Evolutionary conservation across 768 basidiomycete species (phyloP), one percentile per base, ranked within the genome.

Genomic region (Stropharia rugosoannulata): DNA sequence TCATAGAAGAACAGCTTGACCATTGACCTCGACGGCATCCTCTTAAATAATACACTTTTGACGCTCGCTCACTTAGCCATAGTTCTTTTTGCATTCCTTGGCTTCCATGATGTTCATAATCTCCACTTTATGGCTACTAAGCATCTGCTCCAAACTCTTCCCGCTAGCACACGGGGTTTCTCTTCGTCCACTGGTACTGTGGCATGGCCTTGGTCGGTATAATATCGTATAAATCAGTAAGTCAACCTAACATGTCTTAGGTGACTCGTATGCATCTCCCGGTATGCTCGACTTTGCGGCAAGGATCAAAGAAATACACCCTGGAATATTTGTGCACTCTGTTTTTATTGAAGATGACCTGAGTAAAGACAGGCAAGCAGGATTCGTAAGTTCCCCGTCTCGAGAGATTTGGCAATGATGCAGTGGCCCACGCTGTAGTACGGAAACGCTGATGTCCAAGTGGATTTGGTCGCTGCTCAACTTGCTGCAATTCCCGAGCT

Each of bases 241-340:
- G 4, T 13, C 40, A 25, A 45, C 16, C 15, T 15, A 42, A 47
- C 16, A 39, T 22, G 19, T 42, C 35, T 29, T 44, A 56, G 89
- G 91, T n/a, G 93, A 94, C 70, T 82, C 86, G 1, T 82, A 91
- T 61, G 74, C 79, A 47, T 88, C 92, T 0, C 72, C 83, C 0
- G 92, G 89, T 12, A 90, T 94, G 77, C 69, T 84, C 41, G 73
- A 86, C 59, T 89, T 93, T 60, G 75, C 78, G 52, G 66, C 72
- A 12, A 67, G 76, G 48, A 79, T 94, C 63, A 77, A 83, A 65
- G 71, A 79, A 0, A 75, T 87, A 12, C 82, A 93, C 67, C 85
- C 83, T 5, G 87, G 86, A 27, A 87, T 94, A 42, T 93, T 88
- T 65, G 72, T 92, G 12, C 89, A 94, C 67, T 85, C 84, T 4